phyloP scores from a whole-genome alignment of 768 basidiomycete genomes.

The Phanerodontia chrysosporium region DNA sequence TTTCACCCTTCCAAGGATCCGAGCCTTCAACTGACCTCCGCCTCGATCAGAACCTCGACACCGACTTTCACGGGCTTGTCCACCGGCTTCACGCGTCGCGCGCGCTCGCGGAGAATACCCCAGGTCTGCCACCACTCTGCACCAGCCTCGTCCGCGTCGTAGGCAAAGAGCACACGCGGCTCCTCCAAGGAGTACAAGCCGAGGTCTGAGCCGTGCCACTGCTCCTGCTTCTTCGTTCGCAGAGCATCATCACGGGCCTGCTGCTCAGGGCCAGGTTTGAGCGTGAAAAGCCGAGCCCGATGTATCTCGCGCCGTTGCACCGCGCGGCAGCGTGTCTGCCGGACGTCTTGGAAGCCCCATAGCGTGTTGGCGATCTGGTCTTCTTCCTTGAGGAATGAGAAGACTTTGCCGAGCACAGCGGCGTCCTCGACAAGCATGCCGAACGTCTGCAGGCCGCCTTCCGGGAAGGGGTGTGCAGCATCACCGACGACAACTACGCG shows the following conservation, averaged over 20 bases:
- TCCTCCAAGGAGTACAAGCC: constrained; percentile 26
- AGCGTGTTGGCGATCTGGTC: constrained; percentile 30
- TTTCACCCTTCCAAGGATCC: neutral
- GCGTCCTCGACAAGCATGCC: constrained; percentile 38
- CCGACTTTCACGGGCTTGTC: neutral
- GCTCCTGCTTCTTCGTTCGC: constrained; percentile 15
- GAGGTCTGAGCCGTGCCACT: constrained; percentile 22
- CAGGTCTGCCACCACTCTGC: constrained; percentile 36
- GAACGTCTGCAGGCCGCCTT: constrained; percentile 28
- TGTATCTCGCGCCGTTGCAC: constrained; percentile 3
- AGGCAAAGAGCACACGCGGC: constrained; percentile 27
- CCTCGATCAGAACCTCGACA: constrained; percentile 9
- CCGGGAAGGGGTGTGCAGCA: constrained; percentile 36
- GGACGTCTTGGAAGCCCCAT: constrained; percentile 32
- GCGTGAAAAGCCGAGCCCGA: constrained; percentile 11
- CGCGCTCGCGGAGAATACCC: constrained; percentile 26
- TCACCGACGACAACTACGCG: constrained; percentile 30
- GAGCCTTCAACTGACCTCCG: neutral
- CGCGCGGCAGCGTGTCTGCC: constrained; percentile 23
- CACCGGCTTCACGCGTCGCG: constrained; percentile 8
- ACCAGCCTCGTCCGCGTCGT: constrained; percentile 33
- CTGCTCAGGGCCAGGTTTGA: constrained; percentile 17
- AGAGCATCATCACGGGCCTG: constrained; percentile 23
- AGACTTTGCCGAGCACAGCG: constrained; percentile 35
- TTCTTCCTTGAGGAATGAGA: constrained; percentile 28